phyloP scores from a whole-genome alignment of 805 yeast genomes.

The Ogataea neopini region DNA sequence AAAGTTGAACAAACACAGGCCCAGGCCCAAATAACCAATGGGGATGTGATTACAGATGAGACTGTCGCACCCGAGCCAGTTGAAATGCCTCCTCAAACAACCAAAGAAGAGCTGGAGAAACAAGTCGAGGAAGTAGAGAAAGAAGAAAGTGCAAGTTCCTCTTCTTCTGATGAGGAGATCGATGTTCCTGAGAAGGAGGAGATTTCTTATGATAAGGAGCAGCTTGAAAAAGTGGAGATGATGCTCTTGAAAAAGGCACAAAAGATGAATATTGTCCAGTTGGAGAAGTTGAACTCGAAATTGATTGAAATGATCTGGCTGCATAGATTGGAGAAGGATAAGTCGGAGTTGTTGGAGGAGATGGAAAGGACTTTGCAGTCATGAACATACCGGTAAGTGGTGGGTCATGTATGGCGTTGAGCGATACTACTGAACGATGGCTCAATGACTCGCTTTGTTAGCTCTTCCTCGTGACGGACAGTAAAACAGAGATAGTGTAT shows the following conservation, averaged over 20 bases:
- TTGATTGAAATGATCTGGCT: slow-evolving; percentile 75
- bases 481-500: not conserved
- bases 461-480: too few relatives aligned
- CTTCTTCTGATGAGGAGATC: slow-evolving; percentile 22
- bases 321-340: slow-evolving; percentile 53
- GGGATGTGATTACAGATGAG: slow-evolving; percentile 2
- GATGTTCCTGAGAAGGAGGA: slow-evolving; percentile 26
- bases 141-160: not conserved
- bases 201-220: slow-evolving; percentile 36
- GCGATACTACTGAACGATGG: too few relatives aligned
- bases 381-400: too few relatives aligned
- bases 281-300: slow-evolving; percentile 66
- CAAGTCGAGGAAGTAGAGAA: slow-evolving; percentile 18
- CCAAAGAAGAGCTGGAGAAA: slow-evolving; percentile 16
- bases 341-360: slow-evolving; percentile 38
- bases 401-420: too few relatives aligned
- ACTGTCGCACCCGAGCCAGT: slow-evolving; percentile 19
- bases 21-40: slow-evolving; percentile 2
- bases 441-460: too few relatives aligned
- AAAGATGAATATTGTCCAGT: slow-evolving; percentile 47
- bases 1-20: not conserved
- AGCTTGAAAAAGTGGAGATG: slow-evolving; percentile 31
- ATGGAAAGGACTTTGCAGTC: slow-evolving; percentile 33
- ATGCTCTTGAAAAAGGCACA: slow-evolving; percentile 41
- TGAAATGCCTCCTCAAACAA: slow-evolving; percentile 14